Evolutionary conservation across 805 yeast species (phyloP).

Genomic region (Jamesozyma jinghongensis): DNA sequence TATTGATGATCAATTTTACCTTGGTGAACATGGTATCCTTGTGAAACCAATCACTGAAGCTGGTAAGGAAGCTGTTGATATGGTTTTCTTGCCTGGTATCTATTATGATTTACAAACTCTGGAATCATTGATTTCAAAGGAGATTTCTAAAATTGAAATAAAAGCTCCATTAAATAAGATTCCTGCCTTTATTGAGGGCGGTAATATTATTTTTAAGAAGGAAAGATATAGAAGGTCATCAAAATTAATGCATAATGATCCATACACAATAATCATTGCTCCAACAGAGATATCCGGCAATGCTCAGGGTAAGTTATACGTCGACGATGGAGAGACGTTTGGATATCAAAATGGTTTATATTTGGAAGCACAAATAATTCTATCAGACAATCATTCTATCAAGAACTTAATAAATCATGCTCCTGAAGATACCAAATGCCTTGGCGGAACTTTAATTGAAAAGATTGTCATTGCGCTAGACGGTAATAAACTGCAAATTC

Average conservation of each 20-base stretch:
- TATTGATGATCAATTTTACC: conserved; percentile 75
- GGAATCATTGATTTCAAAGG: conserved; percentile 22
- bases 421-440: conserved; percentile 14
- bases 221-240: conserved; percentile 76
- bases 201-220: conserved; percentile 57
- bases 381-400: conserved; percentile 29
- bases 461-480: conserved; percentile 44
- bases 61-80: conserved; percentile 32
- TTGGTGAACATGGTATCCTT: conserved; percentile 62
- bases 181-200: conserved; percentile 74
- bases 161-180: conserved; percentile 47
- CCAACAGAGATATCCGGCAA: conserved; percentile 33
- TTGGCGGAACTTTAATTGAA: conserved; percentile 41
- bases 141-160: conserved; percentile 21
- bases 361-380: conserved; percentile 35
- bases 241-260: conserved; percentile 65
- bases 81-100: conserved; percentile 38
- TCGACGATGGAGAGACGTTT: conserved; percentile 80
- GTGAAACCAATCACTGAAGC: conserved; percentile 72
- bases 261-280: conserved; percentile 66
- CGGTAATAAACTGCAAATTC: conserved; percentile 2
- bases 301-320: conserved; percentile 55
- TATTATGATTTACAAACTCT: conserved; percentile 48
- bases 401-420: conserved; percentile 23
- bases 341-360: conserved; percentile 45